Percentiles rank a stretch among this genome's conserved stretches.
Conservation (phyloP, 768 basidiomycete genomes). For the Dacryopinax primogenitus region DNA sequence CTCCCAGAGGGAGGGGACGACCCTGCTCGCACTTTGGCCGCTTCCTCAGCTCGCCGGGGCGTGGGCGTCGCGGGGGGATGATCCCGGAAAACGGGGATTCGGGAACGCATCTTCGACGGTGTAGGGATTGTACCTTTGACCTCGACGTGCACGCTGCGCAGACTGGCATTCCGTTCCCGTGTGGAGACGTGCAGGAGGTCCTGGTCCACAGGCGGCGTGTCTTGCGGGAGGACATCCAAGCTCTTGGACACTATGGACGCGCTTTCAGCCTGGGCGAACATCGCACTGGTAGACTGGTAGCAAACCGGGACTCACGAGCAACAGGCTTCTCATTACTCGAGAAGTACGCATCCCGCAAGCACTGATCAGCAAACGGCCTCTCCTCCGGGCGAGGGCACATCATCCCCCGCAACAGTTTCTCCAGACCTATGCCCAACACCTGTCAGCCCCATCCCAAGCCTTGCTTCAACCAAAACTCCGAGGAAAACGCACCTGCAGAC, state of each 20-base stretch:
- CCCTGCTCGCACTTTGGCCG: neutral
- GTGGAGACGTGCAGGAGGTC: neutral
- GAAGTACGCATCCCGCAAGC: neutral
- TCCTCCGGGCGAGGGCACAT: constrained; percentile 69
- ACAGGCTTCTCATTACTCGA: no score
- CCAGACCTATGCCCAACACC: constrained; percentile 25
- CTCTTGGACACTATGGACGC: no score
- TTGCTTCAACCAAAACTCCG: neutral
- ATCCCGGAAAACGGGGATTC: neutral
- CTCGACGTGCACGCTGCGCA: neutral
- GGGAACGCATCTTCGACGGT: neutral
- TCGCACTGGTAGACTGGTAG: no score
- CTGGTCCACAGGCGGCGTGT: no score
- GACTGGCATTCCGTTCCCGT: neutral
- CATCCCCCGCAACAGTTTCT: constrained; percentile 64
- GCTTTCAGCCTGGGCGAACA: no score
- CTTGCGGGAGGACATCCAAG: no score
- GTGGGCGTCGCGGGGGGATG: neutral
- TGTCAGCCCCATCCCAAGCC: neutral
- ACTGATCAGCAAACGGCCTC: neutral
- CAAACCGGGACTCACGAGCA: no score
- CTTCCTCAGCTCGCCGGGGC: neutral
- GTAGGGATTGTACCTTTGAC: neutral
- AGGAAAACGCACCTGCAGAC: constrained; percentile 33
- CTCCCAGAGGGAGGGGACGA: neutral